Conservation (phyloP, 1,284 basidiomycete genomes). For the Cryptococcus sp. region DNA sequence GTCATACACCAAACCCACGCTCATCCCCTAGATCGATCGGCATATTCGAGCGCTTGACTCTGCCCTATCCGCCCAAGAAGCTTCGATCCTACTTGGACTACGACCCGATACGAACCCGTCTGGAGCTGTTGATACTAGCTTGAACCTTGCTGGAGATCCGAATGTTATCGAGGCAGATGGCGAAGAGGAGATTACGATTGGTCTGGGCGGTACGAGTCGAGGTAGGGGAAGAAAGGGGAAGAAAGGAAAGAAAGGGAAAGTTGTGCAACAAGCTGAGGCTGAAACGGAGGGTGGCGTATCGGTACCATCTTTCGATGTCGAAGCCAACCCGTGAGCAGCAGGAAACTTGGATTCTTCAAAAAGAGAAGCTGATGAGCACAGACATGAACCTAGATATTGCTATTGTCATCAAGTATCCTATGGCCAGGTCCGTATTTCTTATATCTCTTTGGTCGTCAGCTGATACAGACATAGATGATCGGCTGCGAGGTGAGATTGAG, state of each 20-base stretch:
- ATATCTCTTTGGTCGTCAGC: neutral
- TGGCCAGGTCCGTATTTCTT: constrained; percentile 38
- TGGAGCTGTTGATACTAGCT: constrained; percentile 16
- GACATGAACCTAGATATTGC: constrained; percentile 53
- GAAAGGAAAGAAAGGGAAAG: constrained; percentile 4
- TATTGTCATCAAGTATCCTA: constrained; percentile 52
- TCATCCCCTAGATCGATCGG: constrained; percentile 45
- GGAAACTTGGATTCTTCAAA: neutral
- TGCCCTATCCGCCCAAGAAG: constrained; percentile 43
- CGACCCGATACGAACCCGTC: constrained; percentile 33
- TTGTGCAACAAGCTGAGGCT: neutral
- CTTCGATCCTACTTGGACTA: constrained; percentile 40
- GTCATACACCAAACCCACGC: neutral
- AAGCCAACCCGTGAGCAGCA: constrained; percentile 30
- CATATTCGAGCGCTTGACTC: constrained; percentile 53
- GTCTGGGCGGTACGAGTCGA: constrained; percentile 21
- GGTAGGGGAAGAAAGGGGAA: constrained; percentile 5
- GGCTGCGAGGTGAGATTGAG: constrained; percentile 40
- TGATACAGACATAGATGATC: constrained; percentile 31
- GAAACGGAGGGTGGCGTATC: neutral
- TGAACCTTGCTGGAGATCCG: constrained; percentile 9
- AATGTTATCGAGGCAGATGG: constrained; percentile 12
- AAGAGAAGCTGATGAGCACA: constrained; percentile 15
- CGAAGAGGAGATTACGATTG: constrained; percentile 20
- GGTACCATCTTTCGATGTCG: neutral